These are phyloP conservation scores for Aspergillus egyptiacus DNA, from an alignment of 495 filamentous ascomycete species.

Conservation along the genomic window DNA sequence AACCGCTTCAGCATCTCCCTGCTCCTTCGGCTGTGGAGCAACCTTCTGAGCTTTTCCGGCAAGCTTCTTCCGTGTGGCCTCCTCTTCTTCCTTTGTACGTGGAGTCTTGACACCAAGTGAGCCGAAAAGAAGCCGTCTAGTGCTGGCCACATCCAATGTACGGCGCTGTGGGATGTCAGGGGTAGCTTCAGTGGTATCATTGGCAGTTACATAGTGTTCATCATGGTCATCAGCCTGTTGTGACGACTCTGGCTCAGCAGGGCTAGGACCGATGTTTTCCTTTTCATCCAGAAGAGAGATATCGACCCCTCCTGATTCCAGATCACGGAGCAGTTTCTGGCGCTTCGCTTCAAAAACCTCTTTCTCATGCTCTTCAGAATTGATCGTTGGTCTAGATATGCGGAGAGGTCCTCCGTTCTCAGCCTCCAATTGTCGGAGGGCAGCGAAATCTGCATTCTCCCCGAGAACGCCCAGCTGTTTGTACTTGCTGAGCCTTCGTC, in stretches of 20 bases:
- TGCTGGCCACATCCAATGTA: conserved; percentile 58
- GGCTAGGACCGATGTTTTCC: conserved; percentile 27
- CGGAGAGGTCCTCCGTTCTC: conserved; percentile 24
- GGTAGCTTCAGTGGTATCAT: conserved; percentile 15
- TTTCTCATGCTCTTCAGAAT: conserved; percentile 23
- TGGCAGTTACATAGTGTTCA: conserved; percentile 19
- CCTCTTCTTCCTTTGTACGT: conserved; percentile 61
- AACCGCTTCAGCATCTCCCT: conserved; percentile 16
- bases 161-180: conserved; percentile 31
- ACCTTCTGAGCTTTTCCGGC: conserved; percentile 28
- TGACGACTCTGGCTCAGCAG: not conserved
- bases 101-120: conserved; percentile 65
- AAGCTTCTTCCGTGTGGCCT: conserved; percentile 53
- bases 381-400: conserved; percentile 17
- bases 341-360: conserved; percentile 46
- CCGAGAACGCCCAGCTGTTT: conserved; percentile 47
- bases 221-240: conserved; percentile 11
- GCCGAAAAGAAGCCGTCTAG: conserved; percentile 63
- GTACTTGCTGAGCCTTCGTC: conserved; percentile 42
- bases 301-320: conserved; percentile 49
- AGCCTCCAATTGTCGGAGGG: conserved; percentile 38
- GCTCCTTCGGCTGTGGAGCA: conserved; percentile 16
- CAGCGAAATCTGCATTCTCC: conserved; percentile 40
- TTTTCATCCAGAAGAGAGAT: conserved; percentile 33
- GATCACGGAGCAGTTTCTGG: conserved; percentile 44